Evolutionary conservation across 176 grass and related monocot genomes (phyloP), one percentile per base, ranked within the genome.

Genomic region (Cocos nucifera): DNA sequence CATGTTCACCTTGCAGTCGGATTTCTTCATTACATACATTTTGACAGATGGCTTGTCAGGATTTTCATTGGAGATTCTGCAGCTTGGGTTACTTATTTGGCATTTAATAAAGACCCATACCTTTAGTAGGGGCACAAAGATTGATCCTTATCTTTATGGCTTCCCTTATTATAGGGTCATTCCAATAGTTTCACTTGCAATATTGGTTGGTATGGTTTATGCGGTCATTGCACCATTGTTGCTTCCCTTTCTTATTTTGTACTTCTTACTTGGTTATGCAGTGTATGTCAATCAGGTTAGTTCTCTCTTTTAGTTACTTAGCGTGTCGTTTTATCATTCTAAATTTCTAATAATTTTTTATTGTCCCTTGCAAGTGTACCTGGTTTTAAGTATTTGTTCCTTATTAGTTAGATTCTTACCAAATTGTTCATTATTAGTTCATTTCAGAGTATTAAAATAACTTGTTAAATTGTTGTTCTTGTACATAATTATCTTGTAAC

Each of bases 11-110:
- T 66, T 80, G 79, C 82, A 86, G 89, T 95, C 89, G 3, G 79
- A 95, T 89, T 95, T 95, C 85, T 95, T 95, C 66, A 89, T 95
- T 69, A 95, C 85, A 48, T 89, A 95, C 73, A 95, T 95, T 65
- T 79, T 89, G 78, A 95, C 89, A 3, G 80, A 95, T 15, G 85
- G 85, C 35, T 86, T 89, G 82, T 89, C 89, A 65, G 89, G 85
- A 63, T 95, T 95, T 76, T 95, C 89, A 10, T 80, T 89, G 44
- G 89, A 95, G 62, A 66, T 80, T 83, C 82, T 95, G 68, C 89
- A 95, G 70, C 21, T 95, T 76, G 85, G 85, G 59, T 76, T 95
- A 39, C 71, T 95, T 20, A 78, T 48, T 25, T 86, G 75, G 85
- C 82, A 89, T 20, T 80, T 89, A 62, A 55, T 89, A 52, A 89